Conservation (phyloP, 495 filamentous ascomycete genomes). For the Mytilinidion resinicola region DNA sequence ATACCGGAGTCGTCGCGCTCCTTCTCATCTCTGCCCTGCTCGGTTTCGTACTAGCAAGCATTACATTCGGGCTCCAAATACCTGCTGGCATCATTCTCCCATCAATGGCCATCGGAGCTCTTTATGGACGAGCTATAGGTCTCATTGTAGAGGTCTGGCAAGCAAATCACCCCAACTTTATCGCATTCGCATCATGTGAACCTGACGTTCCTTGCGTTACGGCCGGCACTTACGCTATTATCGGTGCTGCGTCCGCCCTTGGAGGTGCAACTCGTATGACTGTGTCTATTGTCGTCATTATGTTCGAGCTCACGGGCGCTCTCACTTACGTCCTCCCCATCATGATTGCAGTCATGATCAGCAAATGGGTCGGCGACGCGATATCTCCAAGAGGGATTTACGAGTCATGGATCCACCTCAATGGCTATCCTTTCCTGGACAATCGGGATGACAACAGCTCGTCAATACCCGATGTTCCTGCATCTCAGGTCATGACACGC, state of each 20-base stretch:
- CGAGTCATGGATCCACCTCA: constrained; percentile 94
- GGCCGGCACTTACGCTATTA: constrained; percentile 91
- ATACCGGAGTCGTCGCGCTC: constrained; percentile 68
- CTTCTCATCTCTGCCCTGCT: constrained; percentile 72
- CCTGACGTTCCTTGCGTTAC: constrained; percentile 88
- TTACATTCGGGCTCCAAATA: constrained; percentile 95
- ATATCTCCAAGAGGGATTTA: constrained; percentile 94
- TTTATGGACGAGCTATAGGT: constrained; percentile 86
- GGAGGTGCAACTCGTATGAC: constrained; percentile 99
- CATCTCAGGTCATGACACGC: constrained; percentile 80
- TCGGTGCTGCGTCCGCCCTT: constrained; percentile 91
- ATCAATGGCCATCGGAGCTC: constrained; percentile 92
- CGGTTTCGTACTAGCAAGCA: constrained; percentile 76
- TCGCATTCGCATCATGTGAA: constrained; percentile 74
- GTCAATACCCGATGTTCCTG: constrained; percentile 74
- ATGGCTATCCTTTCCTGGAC: constrained; percentile 93
- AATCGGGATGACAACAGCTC: constrained; percentile 69
- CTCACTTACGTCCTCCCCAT: constrained; percentile 96
- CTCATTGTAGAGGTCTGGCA: constrained; percentile 89
- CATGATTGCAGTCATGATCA: constrained; percentile 99
- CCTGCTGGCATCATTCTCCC: constrained; percentile 95
- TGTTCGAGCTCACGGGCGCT: constrained; percentile 96
- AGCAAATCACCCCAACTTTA: constrained; percentile 62
- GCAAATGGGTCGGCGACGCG: constrained; percentile 97
- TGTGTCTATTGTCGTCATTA: constrained; percentile 93